phyloP scores from a whole-genome alignment of 2,329 filamentous ascomycete genomes.

The Sclerotinia spermophila region DNA sequence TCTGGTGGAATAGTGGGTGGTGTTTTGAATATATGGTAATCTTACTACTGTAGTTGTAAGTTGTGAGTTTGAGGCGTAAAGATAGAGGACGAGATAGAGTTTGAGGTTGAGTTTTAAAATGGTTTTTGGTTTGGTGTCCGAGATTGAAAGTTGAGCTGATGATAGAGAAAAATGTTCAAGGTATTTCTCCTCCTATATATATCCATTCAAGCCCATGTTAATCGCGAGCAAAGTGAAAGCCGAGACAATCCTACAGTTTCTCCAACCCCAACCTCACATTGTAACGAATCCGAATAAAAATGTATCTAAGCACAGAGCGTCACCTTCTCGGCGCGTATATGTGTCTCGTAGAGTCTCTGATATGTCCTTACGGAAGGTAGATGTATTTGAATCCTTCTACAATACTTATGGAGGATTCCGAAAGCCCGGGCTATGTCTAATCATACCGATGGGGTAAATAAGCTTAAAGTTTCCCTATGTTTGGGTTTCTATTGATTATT shows the following conservation, averaged over 20 bases:
- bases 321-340: background rate
- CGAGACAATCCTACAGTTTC: background rate
- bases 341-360: background rate
- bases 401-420: background rate
- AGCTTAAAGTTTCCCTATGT: background rate
- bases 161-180: background rate
- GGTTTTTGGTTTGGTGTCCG: background rate
- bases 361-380: background rate
- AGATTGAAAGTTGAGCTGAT: background rate
- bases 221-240: background rate
- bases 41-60: background rate
- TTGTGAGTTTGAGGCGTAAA: background rate
- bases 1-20: background rate
- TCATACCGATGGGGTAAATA: background rate
- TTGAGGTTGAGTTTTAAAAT: background rate
- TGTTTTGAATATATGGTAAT: background rate
- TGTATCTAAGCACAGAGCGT: background rate
- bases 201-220: background rate
- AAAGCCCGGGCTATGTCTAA: background rate
- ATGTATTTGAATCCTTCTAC: background rate
- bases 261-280: background rate
- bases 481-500: too few relatives aligned
- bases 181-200: background rate
- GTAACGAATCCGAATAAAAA: background rate
- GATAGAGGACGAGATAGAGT: background rate